phyloP scores from a whole-genome alignment of 192 early-diverging fungal species.

The Podila epigama region DNA sequence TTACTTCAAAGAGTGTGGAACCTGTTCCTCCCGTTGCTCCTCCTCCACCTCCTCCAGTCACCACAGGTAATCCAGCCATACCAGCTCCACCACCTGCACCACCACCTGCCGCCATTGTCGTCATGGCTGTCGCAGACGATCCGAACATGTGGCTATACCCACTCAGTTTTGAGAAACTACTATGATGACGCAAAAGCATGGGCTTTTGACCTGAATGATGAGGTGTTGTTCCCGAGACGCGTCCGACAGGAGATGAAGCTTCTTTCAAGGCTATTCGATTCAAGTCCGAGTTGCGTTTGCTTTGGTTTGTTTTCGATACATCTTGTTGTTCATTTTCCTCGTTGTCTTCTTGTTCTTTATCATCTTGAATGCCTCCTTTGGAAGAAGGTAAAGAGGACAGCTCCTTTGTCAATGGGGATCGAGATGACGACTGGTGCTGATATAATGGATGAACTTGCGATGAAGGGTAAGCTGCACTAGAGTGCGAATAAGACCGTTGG shows the following conservation, averaged over 20 bases:
- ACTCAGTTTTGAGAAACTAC: not conserved
- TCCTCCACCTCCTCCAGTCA: not conserved
- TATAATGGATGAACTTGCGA: no score
- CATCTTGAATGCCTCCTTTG: no score
- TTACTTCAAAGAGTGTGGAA: slow-evolving; percentile 10
- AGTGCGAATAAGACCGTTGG: slow-evolving; percentile 4
- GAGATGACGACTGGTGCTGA: no score
- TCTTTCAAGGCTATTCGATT: not conserved
- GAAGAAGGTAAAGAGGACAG: no score
- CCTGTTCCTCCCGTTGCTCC: no score
- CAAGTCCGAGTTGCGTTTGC: not conserved
- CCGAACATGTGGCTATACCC: no score
- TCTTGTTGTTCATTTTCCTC: not conserved
- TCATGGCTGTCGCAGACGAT: not conserved
- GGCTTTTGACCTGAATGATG: not conserved
- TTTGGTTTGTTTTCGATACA: not conserved
- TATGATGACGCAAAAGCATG: not conserved
- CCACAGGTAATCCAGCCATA: not conserved
- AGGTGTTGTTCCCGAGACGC: not conserved
- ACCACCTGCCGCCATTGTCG: no score
- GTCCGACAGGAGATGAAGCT: not conserved
- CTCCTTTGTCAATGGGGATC: no score
- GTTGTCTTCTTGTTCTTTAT: no score
- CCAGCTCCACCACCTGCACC: no score
- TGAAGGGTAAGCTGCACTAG: no score